Base-by-base conservation (phyloP, 2,329 filamentous ascomycete genomes). In the Dothideomycetes sp. region DNA sequence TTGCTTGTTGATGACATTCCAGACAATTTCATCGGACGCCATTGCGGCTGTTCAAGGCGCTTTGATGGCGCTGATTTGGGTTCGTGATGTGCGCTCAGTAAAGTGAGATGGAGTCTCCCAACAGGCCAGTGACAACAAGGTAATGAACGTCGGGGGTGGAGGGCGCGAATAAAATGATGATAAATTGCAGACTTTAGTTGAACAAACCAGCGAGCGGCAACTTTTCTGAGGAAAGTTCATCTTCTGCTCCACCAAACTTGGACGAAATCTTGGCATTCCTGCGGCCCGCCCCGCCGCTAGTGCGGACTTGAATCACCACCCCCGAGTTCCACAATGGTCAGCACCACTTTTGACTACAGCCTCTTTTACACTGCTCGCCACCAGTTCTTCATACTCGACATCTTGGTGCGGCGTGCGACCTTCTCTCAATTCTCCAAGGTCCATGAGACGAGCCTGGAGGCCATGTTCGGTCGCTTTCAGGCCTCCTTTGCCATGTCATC, bases 11-110 rank as follows among this genome's bases (percentile, higher is more conserved):
- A 95, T 94, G 42, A 95, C 84, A 61, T 88, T 80, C 91, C 91
- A 98, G 48, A 96, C 81, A 49, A 96, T 93, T 65, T 96, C 89
- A 70, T 96, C 89, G 47, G 86, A 93, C 43, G 84, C 78, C 84
- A 91, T 93, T 19, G 18, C 19, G 27, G 27, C 17, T 10, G 14
- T 31, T 11, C 10, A 19, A 27, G 7, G 22, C 22, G 22, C 22
- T 27, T 7, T 12, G 12, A 27, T 7, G 7, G 22, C 22, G 22
- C 7, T 7, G n/a, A n/a, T n/a, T n/a, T n/a, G n/a, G n/a, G n/a
- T n/a, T n/a, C n/a, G n/a, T n/a, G n/a, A n/a, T n/a, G n/a, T n/a
- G n/a, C n/a, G n/a, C n/a, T n/a, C n/a, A n/a, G n/a, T n/a, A n/a
- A n/a, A n/a, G n/a, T n/a, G n/a, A n/a, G 22, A 27, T 27, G 22